phyloP scores from a whole-genome alignment of 139 green algal species.

The Chlamydomonas sphaeroides region DNA sequence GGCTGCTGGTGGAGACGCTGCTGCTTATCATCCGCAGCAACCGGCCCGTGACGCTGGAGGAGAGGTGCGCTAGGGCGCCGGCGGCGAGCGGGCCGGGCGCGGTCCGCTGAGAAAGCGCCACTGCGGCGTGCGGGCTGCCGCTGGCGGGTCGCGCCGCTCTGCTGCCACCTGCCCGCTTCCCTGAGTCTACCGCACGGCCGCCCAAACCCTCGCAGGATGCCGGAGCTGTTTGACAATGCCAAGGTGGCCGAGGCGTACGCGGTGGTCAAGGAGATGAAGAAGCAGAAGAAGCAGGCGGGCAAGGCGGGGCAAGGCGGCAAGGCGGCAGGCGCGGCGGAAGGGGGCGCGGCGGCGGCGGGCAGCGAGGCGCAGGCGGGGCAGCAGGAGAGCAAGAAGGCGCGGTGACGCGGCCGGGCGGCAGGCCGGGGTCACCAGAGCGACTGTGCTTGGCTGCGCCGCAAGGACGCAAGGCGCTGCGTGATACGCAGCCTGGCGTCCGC shows the following conservation, averaged over 20 bases:
- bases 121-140: too few species aligned
- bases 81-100: neutral
- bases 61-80: slow-evolving; percentile 1
- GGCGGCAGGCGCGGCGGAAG: neutral
- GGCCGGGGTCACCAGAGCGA: too few species aligned
- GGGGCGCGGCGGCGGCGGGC: too few species aligned
- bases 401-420: too few species aligned
- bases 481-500: neutral
- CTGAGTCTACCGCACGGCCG: too few species aligned
- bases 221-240: slow-evolving; percentile 26
- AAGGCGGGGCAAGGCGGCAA: neutral
- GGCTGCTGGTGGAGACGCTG: slow-evolving; percentile 73
- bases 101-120: too few species aligned
- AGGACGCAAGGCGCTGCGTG: neutral
- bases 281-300: neutral
- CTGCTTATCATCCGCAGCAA: slow-evolving; percentile 76
- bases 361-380: neutral
- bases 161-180: too few species aligned
- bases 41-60: slow-evolving; percentile 45
- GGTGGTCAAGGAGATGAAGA: slow-evolving; percentile 9
- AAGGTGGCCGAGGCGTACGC: slow-evolving; percentile 21
- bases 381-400: slow-evolving; percentile 15
- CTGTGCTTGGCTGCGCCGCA: too few species aligned
- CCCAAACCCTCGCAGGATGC: slow-evolving; percentile 26
- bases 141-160: too few species aligned